phyloP scores from a whole-genome alignment of 495 filamentous ascomycete genomes.

The Tuber umbilicatum region DNA sequence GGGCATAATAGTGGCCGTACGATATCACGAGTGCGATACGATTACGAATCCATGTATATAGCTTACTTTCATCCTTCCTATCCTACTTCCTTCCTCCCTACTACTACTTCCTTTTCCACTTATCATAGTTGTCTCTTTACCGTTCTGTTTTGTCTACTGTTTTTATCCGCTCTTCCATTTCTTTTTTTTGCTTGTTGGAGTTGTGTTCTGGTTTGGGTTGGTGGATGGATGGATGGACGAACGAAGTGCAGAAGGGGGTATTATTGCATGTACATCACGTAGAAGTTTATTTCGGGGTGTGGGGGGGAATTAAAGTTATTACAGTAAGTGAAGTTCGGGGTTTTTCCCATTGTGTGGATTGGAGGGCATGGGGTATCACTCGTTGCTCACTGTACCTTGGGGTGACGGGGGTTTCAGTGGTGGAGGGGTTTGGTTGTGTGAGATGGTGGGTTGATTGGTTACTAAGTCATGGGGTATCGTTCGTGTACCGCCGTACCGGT shows the following conservation, averaged over 20 bases:
- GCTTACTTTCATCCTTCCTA: not conserved
- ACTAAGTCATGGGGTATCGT: not conserved
- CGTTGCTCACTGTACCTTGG: not conserved
- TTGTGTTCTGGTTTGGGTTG: not conserved
- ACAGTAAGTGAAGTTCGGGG: not conserved
- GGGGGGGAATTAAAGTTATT: not conserved
- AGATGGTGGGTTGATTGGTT: not conserved
- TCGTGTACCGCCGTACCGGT: not conserved
- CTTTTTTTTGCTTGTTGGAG: not conserved
- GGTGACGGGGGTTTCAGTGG: not conserved
- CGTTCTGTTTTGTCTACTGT: not conserved
- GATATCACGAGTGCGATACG: not conserved
- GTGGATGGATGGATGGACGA: not conserved
- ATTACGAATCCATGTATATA: slow-evolving; percentile 2
- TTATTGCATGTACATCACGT: slow-evolving; percentile 4
- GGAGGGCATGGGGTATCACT: slow-evolving; percentile 3
- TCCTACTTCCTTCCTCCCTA: not conserved
- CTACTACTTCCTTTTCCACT: not conserved
- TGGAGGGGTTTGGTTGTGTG: not conserved
- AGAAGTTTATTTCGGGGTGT: not conserved
- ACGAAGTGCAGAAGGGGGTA: not conserved
- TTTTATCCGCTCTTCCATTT: not conserved
- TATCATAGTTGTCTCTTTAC: not conserved
- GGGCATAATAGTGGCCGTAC: not conserved
- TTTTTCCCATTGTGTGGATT: not conserved